Percentiles rank a stretch among this genome's conserved stretches.
These are phyloP conservation scores for Rhodotorula taiwanensis DNA, from an alignment of 768 basidiomycete genomes.

Conservation along the genomic window DNA sequence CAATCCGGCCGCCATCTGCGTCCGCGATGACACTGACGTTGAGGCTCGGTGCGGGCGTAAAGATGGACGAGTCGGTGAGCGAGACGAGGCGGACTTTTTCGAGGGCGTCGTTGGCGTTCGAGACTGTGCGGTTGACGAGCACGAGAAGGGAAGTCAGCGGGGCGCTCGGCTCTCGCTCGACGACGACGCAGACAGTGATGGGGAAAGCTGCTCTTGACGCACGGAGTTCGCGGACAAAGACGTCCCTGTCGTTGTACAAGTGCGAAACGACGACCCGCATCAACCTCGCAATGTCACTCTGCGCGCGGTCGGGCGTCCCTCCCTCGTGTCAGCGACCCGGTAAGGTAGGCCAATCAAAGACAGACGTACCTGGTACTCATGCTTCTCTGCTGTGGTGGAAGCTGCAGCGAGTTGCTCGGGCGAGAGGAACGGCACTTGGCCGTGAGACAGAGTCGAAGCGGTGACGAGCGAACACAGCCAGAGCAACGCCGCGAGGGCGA, in stretches of 20 bases:
- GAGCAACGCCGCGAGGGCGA: not conserved
- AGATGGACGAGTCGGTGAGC: conserved; percentile 65
- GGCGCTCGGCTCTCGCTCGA: no score
- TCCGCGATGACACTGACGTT: conserved; percentile 84
- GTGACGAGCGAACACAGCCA: conserved; percentile 1
- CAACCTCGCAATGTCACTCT: conserved; percentile 49
- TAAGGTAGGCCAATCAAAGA: not conserved
- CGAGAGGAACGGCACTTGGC: conserved; percentile 20
- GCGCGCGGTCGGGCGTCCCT: no score
- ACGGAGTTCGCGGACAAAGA: conserved; percentile 62
- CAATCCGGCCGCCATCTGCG: conserved; percentile 59
- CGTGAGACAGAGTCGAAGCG: not conserved
- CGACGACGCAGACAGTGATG: no score
- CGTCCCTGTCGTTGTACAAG: conserved; percentile 50
- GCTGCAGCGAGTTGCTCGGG: conserved; percentile 17
- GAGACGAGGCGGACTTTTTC: conserved; percentile 85
- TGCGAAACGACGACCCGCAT: conserved; percentile 56
- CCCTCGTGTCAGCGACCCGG: no score
- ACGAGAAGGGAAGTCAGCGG: not conserved
- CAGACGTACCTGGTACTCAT: conserved; percentile 34
- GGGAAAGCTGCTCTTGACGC: no score
- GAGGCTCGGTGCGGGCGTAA: conserved; percentile 63
- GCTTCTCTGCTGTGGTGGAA: conserved; percentile 10
- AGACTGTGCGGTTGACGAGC: conserved; percentile 48
- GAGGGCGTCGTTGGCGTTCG: conserved; percentile 92